Evolutionary conservation across 768 basidiomycete species (phyloP), one percentile per base, ranked within the genome.

Genomic region (Amanita rubescens): DNA sequence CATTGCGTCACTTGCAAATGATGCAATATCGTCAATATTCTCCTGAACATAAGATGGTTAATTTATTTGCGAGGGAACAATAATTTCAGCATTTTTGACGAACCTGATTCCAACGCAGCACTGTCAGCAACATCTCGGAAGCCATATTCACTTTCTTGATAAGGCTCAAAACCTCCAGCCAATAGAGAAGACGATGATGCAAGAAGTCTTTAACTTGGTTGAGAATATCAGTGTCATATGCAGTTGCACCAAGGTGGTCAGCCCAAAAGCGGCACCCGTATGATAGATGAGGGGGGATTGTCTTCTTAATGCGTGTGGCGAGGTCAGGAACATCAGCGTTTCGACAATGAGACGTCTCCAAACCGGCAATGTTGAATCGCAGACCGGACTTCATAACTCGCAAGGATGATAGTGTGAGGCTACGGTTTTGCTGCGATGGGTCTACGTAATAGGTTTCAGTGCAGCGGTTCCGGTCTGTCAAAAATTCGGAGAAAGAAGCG

Each of bases 401-500:
- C 20, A 61, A 27, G 12, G 22, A 32, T 14, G 47, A 57, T 43
- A 32, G 56, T 4, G 44, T 52, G 19, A 49, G 6, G 7, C 53
- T 56, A 12, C 62, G 44, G 42, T 56, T 30, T 9, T 54, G 51
- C 3, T 7, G 32, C 8, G 54, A 53, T n/a, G 42, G 32, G 53
- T 42, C 62, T 25, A 64, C 54, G 46, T 50, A 53, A 47, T 67
- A 71, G 3, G 27, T 30, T 3, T 32, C 49, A 5, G 52, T 55
- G 27, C 63, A 62, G 7, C 67, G 65, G 25, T 35, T 25, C 1
- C 53, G 24, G 8, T 68, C 61, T 1, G 55, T 51, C 15, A 71
- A 53, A 49, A 66, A 73, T 41, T 73, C 71, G 1, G 55, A 56
- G 47, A 72, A 71, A 1, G 71, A 71, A 14, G 66, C 59, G 52